Percentiles rank a stretch among this genome's conserved stretches.
Evolutionary conservation across 495 filamentous ascomycete species (phyloP).

Genomic region (Daldinia childiae): DNA sequence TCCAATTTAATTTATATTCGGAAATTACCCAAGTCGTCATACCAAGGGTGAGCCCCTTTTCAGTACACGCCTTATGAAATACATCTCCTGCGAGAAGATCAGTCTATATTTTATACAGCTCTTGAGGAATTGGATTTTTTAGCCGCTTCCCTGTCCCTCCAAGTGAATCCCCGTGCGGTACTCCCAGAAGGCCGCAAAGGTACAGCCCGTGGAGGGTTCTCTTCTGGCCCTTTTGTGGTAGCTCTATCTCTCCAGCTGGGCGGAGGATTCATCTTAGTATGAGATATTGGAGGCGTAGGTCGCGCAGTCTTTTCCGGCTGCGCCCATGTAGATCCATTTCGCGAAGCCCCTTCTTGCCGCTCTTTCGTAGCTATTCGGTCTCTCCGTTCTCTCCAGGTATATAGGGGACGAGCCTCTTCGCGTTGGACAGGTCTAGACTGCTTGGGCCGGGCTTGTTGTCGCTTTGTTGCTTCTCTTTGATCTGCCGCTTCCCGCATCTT

Average conservation of each 20-base stretch:
- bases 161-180: not conserved
- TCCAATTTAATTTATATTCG: not conserved
- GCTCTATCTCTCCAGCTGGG: constrained; percentile 10
- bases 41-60: not conserved
- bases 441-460: not conserved
- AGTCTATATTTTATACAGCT: not conserved
- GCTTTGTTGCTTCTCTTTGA: not conserved
- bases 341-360: not conserved
- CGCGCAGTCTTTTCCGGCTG: not conserved
- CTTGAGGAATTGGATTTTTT: not conserved
- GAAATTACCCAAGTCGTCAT: not conserved
- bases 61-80: too few species aligned
- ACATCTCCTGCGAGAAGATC: not conserved
- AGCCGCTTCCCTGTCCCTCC: not conserved
- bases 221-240: not conserved
- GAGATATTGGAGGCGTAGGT: not conserved
- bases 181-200: not conserved
- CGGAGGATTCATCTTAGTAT: not conserved
- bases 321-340: not conserved
- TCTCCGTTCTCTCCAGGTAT: not conserved
- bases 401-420: constrained; percentile 11
- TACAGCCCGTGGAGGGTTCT: not conserved
- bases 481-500: constrained; percentile 31
- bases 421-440: not conserved
- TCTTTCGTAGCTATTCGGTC: not conserved